Percentiles rank a stretch among this genome's conserved stretches.
Evolutionary conservation across 2,329 filamentous ascomycete species (phyloP).

Genomic region (Aspergillus transmontanensis): DNA sequence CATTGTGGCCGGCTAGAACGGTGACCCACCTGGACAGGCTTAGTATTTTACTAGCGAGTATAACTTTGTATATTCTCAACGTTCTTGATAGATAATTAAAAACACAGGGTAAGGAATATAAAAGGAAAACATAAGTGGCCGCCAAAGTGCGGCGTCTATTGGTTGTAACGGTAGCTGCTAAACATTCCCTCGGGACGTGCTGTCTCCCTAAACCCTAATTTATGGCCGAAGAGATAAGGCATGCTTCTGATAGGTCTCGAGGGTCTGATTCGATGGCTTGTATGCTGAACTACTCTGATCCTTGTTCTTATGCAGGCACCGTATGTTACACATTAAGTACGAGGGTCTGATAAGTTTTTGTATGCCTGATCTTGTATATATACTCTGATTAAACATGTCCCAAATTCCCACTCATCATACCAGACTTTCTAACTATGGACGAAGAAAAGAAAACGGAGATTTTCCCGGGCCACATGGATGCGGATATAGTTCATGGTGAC

Average conservation of each 20-base stretch:
- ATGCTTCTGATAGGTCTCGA: slow-evolving; percentile 10
- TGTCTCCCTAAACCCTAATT: not conserved
- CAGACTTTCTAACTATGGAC: not conserved
- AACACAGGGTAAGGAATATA: too few species aligned
- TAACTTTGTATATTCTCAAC: too few species aligned
- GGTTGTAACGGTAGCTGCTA: not conserved
- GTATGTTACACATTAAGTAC: not conserved
- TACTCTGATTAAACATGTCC: not conserved
- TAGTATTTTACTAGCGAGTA: too few species aligned
- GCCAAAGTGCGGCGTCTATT: too few species aligned
- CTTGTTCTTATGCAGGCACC: not conserved
- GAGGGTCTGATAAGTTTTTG: not conserved
- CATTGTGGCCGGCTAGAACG: too few species aligned
- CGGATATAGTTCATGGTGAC: not conserved
- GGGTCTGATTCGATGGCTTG: slow-evolving; percentile 12
- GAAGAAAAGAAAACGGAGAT: not conserved
- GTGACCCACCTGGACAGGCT: too few species aligned
- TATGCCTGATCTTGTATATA: not conserved
- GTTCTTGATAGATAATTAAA: too few species aligned
- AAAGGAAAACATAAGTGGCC: too few species aligned
- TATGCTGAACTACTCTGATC: not conserved
- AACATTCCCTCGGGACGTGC: not conserved
- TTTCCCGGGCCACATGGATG: not conserved
- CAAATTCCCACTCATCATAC: not conserved
- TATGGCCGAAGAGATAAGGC: slow-evolving; percentile 1